A percentile compares a stretch with the other conserved stretches of the same genome.
These are phyloP conservation scores for Collybiopsis luxurians DNA, from an alignment of 768 basidiomycete species.

Conservation along the genomic window DNA sequence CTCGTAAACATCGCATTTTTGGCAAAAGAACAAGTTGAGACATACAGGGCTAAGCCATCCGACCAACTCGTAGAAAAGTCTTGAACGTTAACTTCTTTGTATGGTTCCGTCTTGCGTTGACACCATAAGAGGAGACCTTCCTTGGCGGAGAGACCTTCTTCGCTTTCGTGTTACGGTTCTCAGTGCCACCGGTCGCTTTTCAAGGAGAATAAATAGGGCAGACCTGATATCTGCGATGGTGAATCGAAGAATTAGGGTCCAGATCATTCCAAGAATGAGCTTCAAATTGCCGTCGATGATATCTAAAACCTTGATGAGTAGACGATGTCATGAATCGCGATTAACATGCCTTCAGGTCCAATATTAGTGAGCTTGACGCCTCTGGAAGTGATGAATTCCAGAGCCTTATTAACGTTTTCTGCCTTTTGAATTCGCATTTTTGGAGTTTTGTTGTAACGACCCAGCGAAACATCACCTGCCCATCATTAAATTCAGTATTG, in stretches of 20 bases:
- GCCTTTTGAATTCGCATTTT: constrained; percentile 94
- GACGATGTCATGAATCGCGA: neutral
- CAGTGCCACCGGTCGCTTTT: no score
- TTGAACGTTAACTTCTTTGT: constrained; percentile 89
- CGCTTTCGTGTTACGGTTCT: constrained; percentile 43
- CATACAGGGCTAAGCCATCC: constrained; percentile 92
- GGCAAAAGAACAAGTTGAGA: constrained; percentile 18
- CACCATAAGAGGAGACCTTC: constrained; percentile 98
- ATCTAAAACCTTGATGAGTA: constrained; percentile 46
- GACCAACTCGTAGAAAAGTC: constrained; percentile 94
- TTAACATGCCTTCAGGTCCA: constrained; percentile 78
- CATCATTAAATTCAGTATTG: neutral
- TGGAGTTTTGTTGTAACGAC: constrained; percentile 89
- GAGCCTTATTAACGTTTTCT: constrained; percentile 96
- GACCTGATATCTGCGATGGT: constrained; percentile 98
- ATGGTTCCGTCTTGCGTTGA: constrained; percentile 91
- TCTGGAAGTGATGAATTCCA: constrained; percentile 92
- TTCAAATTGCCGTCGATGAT: constrained; percentile 99
- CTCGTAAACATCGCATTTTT: constrained; percentile 8
- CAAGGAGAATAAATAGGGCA: constrained; percentile 19
- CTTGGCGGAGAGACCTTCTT: constrained; percentile 98
- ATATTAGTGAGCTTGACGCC: constrained; percentile 98
- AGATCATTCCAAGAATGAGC: constrained; percentile 98
- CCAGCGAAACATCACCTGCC: constrained; percentile 84
- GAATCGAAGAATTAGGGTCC: constrained; percentile 96